phyloP scores from a whole-genome alignment of 495 filamentous ascomycete species.

The Neurospora sp. region DNA sequence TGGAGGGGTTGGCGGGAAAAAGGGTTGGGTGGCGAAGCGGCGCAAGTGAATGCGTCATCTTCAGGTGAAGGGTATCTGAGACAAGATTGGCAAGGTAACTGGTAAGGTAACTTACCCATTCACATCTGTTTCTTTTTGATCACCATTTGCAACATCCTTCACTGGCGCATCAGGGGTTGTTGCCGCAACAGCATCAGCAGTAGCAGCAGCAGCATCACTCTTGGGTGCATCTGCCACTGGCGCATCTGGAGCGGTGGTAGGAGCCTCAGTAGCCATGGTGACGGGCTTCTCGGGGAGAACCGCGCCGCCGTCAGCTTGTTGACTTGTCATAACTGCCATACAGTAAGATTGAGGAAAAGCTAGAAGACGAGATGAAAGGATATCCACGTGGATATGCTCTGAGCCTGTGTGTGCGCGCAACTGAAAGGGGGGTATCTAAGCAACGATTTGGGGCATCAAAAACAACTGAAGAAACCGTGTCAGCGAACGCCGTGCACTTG shows the following conservation, averaged over 20 bases:
- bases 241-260: background rate
- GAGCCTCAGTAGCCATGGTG: constrained; percentile 27
- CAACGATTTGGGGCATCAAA: background rate
- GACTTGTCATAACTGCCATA: constrained; percentile 49
- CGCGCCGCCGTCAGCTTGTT: constrained; percentile 29
- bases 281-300: constrained; percentile 38
- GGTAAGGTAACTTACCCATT: constrained; percentile 21
- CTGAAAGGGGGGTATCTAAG: background rate
- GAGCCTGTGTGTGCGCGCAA: background rate
- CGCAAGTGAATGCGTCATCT: background rate
- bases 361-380: constrained; percentile 21
- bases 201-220: background rate
- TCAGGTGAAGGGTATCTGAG: background rate
- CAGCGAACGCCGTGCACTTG: background rate
- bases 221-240: background rate
- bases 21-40: background rate
- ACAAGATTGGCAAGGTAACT: background rate
- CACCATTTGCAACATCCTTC: constrained; percentile 24
- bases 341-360: constrained; percentile 11
- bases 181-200: background rate
- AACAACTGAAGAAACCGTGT: background rate
- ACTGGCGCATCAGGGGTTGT: constrained; percentile 17
- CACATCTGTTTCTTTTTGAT: constrained; percentile 2
- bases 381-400: background rate
- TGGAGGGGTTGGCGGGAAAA: background rate